Evolutionary conservation across 2,329 filamentous ascomycete species (phyloP).

Genomic region (Fusarium verticillioides): DNA sequence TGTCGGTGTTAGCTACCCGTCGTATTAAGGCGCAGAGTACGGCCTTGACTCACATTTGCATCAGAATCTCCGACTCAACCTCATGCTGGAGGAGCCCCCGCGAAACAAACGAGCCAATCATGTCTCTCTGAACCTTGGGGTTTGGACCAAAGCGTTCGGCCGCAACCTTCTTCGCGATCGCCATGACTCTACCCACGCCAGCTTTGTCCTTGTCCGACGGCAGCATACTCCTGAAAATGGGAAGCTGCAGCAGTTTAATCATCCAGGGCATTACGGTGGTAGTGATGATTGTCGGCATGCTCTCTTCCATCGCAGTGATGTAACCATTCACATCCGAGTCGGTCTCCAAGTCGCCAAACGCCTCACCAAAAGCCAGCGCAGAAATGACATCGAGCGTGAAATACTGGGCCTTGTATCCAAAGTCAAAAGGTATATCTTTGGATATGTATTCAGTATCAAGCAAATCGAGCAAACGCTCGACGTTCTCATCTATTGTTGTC

Average conservation of each 20-base stretch:
- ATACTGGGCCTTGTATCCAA: background rate
- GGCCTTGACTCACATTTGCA: background rate
- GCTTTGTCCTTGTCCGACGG: background rate
- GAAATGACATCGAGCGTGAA: background rate
- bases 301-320: background rate
- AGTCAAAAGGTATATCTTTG: background rate
- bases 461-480: background rate
- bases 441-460: background rate
- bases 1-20: accelerated
- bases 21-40: no score
- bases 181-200: background rate
- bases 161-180: background rate
- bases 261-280: background rate
- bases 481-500: accelerated
- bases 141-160: background rate
- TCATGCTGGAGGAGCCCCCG: background rate
- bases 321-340: background rate
- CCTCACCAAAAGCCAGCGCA: background rate
- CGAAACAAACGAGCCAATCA: background rate
- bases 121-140: background rate
- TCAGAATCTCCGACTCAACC: background rate
- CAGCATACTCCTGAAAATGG: background rate
- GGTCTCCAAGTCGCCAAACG: background rate
- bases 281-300: background rate
- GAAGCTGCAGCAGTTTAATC: background rate